Evolutionary conservation across 306 rosid species (phyloP).

Genomic region (Datisca glomerata): DNA sequence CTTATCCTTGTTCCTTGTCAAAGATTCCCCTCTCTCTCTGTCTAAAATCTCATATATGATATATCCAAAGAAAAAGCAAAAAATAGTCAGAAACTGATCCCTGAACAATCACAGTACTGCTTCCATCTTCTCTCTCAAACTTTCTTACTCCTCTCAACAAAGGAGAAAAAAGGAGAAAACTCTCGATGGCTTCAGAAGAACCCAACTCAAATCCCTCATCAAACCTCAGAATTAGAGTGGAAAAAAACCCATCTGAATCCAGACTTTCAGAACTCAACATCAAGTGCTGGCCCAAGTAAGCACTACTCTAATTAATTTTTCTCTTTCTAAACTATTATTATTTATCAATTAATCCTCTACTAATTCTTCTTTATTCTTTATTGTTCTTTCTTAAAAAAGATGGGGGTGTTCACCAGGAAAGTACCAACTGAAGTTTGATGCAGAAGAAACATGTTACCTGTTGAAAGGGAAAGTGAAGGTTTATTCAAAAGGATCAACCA

Average conservation of each 20-base stretch:
- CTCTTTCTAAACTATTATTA: neutral
- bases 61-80: no score
- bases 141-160: no score
- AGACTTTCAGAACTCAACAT: slow-evolving; percentile 62
- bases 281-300: slow-evolving; percentile 96
- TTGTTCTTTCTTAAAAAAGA: slow-evolving; percentile 21
- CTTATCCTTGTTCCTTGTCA: no score
- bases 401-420: slow-evolving; percentile 99
- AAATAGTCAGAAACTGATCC: no score
- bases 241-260: slow-evolving; percentile 70
- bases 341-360: neutral
- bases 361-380: neutral
- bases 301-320: neutral
- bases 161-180: no score
- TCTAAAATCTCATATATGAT: no score
- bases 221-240: slow-evolving; percentile 52
- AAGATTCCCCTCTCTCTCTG: no score
- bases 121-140: no score
- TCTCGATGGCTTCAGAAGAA: slow-evolving; percentile 69
- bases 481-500: slow-evolving; percentile 74
- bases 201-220: slow-evolving; percentile 21
- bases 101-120: no score
- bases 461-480: slow-evolving; percentile 88
- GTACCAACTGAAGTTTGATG: slow-evolving; percentile 81
- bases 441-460: slow-evolving; percentile 85